Conservation (phyloP, 495 filamentous ascomycete species). For the Elasticomyces elasticus region DNA sequence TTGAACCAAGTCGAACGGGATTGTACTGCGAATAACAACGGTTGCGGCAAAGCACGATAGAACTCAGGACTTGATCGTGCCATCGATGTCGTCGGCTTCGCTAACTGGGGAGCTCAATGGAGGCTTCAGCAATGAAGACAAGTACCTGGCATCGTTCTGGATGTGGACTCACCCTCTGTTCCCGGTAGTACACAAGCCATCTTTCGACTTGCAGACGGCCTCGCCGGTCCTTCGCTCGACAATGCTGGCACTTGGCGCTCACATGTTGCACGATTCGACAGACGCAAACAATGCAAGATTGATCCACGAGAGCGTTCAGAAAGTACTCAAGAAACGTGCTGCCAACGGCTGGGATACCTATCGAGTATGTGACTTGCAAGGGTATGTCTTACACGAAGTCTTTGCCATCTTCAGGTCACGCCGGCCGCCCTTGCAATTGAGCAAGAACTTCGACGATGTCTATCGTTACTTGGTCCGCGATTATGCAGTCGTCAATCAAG, state of each 20-base stretch:
- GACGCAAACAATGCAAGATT: slow-evolving; percentile 30
- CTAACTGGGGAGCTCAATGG: too few relatives aligned
- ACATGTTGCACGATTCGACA: slow-evolving; percentile 29
- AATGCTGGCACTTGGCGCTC: slow-evolving; percentile 36
- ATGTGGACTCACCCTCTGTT: slow-evolving; percentile 34
- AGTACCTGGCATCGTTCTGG: slow-evolving; percentile 38
- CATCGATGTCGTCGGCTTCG: too few relatives aligned
- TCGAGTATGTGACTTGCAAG: slow-evolving; percentile 29
- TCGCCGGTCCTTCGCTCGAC: slow-evolving; percentile 34
- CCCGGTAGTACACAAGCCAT: slow-evolving; percentile 35
- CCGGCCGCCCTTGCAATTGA: slow-evolving; percentile 25
- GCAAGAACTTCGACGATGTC: slow-evolving; percentile 25
- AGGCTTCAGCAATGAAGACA: slow-evolving; percentile 16
- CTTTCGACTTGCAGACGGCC: slow-evolving; percentile 25
- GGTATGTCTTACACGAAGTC: slow-evolving; percentile 27
- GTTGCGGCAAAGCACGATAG: too few relatives aligned
- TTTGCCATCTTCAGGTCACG: slow-evolving; percentile 29
- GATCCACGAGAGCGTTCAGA: slow-evolving; percentile 32
- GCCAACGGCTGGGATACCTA: slow-evolving; percentile 19
- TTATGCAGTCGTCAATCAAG: slow-evolving; percentile 9
- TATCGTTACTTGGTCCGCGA: slow-evolving; percentile 24
- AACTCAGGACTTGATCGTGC: too few relatives aligned
- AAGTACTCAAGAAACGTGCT: slow-evolving; percentile 30
- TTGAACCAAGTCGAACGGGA: too few relatives aligned
- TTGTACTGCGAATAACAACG: too few relatives aligned